A percentile compares a stretch with the other conserved stretches of the same genome.
Evolutionary conservation across 2,329 filamentous ascomycete genomes (phyloP).

Genomic region (Fusarium hostae): DNA sequence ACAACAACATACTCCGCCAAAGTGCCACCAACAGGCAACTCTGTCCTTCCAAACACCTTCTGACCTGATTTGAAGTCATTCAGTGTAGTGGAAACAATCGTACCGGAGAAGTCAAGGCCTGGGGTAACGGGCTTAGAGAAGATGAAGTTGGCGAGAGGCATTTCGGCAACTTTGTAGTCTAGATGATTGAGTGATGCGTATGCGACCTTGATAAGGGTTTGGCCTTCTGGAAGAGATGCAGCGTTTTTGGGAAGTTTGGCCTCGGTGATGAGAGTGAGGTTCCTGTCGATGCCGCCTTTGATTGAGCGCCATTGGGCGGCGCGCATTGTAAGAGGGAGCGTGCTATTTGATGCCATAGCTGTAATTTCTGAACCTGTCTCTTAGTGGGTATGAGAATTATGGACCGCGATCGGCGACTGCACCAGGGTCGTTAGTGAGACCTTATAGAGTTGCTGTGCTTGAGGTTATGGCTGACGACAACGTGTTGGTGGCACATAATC

Average conservation of each 20-base stretch:
- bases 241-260: conserved; percentile 14
- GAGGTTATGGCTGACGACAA: neutral
- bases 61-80: neutral
- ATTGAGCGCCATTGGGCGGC: conserved; percentile 34
- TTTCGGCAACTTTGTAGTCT: conserved; percentile 34
- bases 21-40: conserved; percentile 7
- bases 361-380: too few relatives aligned
- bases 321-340: conserved; percentile 27
- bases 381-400: too few relatives aligned
- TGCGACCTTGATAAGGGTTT: conserved; percentile 27
- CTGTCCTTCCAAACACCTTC: conserved; percentile 25
- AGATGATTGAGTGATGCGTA: conserved; percentile 39
- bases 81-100: neutral
- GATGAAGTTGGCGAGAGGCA: conserved; percentile 15
- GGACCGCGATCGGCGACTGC: neutral
- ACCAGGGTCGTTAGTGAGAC: neutral
- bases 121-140: conserved; percentile 27
- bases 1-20: conserved; percentile 35
- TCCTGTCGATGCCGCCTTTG: conserved; percentile 33
- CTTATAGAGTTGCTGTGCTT: rapidly evolving
- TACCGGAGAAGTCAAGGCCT: conserved; percentile 36
- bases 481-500: conserved; percentile 1
- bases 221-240: neutral
- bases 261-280: neutral
- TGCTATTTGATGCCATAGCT: conserved; percentile 14